Evolutionary conservation across 306 rosid species (phyloP), one percentile per base, ranked within the genome.

Genomic region (Prunus armeniaca): DNA sequence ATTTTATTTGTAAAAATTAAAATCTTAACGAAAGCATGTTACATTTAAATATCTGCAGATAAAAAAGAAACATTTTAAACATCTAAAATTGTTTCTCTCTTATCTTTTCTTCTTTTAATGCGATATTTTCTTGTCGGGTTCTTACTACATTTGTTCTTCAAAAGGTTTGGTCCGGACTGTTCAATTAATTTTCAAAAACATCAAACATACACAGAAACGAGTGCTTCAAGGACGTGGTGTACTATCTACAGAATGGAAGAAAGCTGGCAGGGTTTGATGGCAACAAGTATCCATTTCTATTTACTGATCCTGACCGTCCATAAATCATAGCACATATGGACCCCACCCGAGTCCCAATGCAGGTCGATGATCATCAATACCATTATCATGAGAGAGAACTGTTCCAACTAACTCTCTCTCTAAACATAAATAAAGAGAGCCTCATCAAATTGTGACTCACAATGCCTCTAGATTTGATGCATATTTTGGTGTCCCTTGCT

Each of bases 231-330:
- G 11, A 18, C 12, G 18, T 4, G 24, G 11, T 9, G 24, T 50
- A 46, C 15, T 1, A 6, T 15, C 24, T 25, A 14, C 12, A 9
- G 4, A 7, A 54, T 12, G 17, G 27, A 66, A 41, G 58, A 54
- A 15, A 43, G 46, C 47, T 73, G 46, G 77, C 60, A 60, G 62
- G 11, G 20, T n/a, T 73, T 61, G 30, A 60, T 61, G 58, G 69
- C 77, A 60, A 73, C 60, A 46, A 64, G 56, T 72, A 58, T 64
- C 67, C 28, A 43, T 49, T 72, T 30, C 12, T 28, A 60, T 45
- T 61, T n/a, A 27, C 11, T 61, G 60, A 73, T 45, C 69, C 57
- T 46, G 27, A 17, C 60, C 47, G 10, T 11, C 20, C 43, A 38
- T 38, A 38, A 19, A 32, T 60, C 18, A 62, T 25, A 57, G 24